Percentiles rank a stretch among this genome's conserved stretches.
Conservation (phyloP, 306 rosid species). For the Canavalia gladiata region DNA sequence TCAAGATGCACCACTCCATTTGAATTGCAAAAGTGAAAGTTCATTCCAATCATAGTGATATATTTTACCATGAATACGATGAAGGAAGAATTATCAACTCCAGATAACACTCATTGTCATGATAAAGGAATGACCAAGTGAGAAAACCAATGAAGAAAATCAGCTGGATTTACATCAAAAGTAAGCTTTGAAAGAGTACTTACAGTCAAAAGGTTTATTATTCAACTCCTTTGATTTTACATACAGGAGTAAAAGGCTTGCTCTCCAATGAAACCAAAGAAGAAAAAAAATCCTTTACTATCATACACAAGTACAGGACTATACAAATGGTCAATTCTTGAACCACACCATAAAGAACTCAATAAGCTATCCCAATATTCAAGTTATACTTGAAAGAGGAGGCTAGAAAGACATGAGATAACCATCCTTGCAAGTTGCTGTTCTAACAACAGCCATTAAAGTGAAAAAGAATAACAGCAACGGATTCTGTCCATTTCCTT, state of each 20-base stretch:
- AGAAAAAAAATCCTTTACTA: conserved; percentile 6
- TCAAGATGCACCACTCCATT: conserved; percentile 26
- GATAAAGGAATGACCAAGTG: not conserved
- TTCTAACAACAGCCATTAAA: not conserved
- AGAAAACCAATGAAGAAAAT: conserved; percentile 9
- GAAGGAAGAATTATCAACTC: conserved; percentile 29
- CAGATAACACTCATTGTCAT: not conserved
- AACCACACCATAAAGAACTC: conserved; percentile 16
- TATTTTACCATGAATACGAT: conserved; percentile 25
- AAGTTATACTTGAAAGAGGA: not conserved
- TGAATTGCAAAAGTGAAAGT: conserved; percentile 27
- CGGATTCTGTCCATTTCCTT: conserved; percentile 5
- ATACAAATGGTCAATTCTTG: not conserved
- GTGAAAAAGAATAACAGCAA: conserved; percentile 14
- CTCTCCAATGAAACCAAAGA: conserved; percentile 4
- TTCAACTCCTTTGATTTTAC: conserved; percentile 30
- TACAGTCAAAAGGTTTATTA: conserved; percentile 13
- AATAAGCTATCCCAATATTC: conserved; percentile 19
- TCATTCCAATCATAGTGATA: conserved; percentile 6
- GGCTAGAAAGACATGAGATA: conserved; percentile 6
- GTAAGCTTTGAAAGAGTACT: not conserved
- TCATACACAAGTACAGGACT: conserved; percentile 6
- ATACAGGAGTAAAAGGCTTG: not conserved
- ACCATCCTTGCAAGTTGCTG: not conserved
- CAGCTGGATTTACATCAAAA: not conserved